Percentiles rank a stretch among this genome's conserved stretches.
phyloP scores from a whole-genome alignment of 2,329 filamentous ascomycete species.

The Gaeumannomyces tritici region DNA sequence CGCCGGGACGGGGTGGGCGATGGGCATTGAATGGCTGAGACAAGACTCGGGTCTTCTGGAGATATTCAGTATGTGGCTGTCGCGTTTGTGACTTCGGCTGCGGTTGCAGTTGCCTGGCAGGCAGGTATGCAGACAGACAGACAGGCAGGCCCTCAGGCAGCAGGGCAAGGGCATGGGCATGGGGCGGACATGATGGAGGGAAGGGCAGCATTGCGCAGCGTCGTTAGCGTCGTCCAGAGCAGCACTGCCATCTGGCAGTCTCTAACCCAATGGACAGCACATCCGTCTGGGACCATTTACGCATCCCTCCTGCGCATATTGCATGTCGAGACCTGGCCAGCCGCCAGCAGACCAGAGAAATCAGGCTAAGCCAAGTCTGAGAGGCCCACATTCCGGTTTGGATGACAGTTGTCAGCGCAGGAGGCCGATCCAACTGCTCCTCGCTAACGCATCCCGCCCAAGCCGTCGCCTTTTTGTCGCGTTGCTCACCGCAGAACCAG shows the following conservation, averaged over 20 bases:
- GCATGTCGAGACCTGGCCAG: not conserved
- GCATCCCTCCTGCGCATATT: not conserved
- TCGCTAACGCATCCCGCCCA: not conserved
- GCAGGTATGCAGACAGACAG: not conserved
- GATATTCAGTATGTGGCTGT: not conserved
- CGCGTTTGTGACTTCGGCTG: not conserved
- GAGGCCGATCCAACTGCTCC: not conserved
- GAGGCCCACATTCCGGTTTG: constrained; percentile 13
- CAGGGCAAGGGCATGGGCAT: not conserved
- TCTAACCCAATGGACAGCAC: constrained; percentile 25
- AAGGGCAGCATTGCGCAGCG: not conserved
- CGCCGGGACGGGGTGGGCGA: not conserved
- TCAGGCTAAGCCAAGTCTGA: constrained; percentile 20
- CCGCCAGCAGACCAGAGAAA: constrained; percentile 8
- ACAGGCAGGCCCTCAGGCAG: not conserved
- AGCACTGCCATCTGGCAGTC: constrained; percentile 36
- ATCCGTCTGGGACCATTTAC: constrained; percentile 12
- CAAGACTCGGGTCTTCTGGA: not conserved
- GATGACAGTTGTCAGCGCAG: constrained; percentile 8
- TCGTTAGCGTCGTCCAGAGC: constrained; percentile 23
- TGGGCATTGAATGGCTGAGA: not conserved
- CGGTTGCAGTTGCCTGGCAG: not conserved
- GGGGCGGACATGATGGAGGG: not conserved
- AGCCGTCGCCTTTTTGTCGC: not conserved
- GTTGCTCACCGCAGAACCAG: not conserved